Evolutionary conservation across 2,329 filamentous ascomycete species (phyloP), one percentile per base, ranked within the genome.

Genomic region (Exophiala viscosa): DNA sequence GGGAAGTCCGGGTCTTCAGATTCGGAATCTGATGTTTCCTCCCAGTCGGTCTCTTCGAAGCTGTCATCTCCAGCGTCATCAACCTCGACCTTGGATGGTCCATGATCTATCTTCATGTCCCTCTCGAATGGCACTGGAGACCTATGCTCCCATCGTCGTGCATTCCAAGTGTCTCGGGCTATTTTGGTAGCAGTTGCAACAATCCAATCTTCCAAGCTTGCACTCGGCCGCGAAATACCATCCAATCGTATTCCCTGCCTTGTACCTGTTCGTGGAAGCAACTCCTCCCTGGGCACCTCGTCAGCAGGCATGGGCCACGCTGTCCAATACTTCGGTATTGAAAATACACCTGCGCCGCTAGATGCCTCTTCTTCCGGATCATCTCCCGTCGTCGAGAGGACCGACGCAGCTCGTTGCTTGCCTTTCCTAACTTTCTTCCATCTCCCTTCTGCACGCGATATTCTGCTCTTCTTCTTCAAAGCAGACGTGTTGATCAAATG

Each of bases 401-500:
- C 50, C 3, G 54, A 54, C 9, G 33, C 14, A 11, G 23, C 34
- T 51, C 42, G 23, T 34, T 53, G 50, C 35, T 54, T 53, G 8
- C 43, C 41, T 39, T 59, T 56, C n/a, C 32, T 53, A 9, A 39
- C 44, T 36, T 36, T 36, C 23, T 51, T 46, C 5, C 17, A 23
- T 34, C 13, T 41, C 34, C 33, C 38, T 14, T 36, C 52, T 13
- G 9, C 18, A 3, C 8, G 18, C 34, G 41, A 18, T 44, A 23
- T 18, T 50, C 28, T 34, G 46, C 66, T 65, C 46, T 77, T 72
- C 33, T 73, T 70, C 67, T 86, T 90, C 49, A 95, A 73, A 33
- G 79, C 79, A 70, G 86, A 86, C 0, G 86, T 78, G 68, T 93
- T 89, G 71, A 88, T 95, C 4, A 96, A 73, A 70, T 96, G 91